Evolutionary conservation across 305 asterid genomes (phyloP), one percentile per base, ranked within the genome.

Genomic region (Withania somnifera): DNA sequence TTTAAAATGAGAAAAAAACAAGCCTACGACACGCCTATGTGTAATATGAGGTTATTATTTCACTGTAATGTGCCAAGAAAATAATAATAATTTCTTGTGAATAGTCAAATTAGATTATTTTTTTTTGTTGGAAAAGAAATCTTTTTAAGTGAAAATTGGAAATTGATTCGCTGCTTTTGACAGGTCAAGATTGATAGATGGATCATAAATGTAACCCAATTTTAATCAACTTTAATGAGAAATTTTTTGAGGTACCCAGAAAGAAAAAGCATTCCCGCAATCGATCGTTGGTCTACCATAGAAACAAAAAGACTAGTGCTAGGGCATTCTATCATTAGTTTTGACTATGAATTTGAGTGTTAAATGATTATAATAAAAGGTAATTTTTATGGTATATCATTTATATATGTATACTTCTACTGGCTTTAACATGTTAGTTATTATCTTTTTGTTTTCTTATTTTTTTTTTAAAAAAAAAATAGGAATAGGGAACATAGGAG

Each of bases 141-240:
- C 13, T 60, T 30, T 61, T 64, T 32, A 64, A 26, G 22, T 47
- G 79, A 73, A 17, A 47, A 26, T 26, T 47, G 60, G 26, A 26
- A 47, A 15, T 15, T 45, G 79, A 73, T 73, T 73, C 15, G 10
- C 26, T 73, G 58, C 42, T 47, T 73, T 60, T 73, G 79, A 73
- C 79, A 45, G 79, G 79, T 73, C 60, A 73, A 1, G 24, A 26
- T 73, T 73, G 79, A 73, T 73, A 60, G 79, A 73, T 47, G 40
- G 60, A 73, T 26, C 60, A 47, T 47, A 15, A 60, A 73, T 47
- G 79, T 73, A 73, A 73, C 79, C 79, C 42, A 47, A 71, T 24
- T 71, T 24, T 15, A 36, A 13, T 71, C 79, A 24, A 45, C 56
- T 69, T 71, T 45, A 36, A 0, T 26, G 60, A 14, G 7, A 73